A percentile compares a stretch with the other conserved stretches of the same genome.
phyloP scores from a whole-genome alignment of 345 rosid genomes.

The Turritis glabra region DNA sequence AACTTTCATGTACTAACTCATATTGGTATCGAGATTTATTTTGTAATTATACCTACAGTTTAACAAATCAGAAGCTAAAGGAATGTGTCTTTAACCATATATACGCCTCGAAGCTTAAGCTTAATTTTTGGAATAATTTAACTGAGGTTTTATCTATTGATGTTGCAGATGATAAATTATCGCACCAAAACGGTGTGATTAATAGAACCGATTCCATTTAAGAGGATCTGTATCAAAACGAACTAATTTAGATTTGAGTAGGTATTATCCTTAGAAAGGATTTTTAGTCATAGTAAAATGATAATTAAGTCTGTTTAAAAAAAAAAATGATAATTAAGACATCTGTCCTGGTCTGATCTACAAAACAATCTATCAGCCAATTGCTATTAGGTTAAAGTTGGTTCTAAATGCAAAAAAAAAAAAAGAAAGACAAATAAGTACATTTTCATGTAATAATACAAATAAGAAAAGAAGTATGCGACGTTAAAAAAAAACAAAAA shows the following conservation, averaged over 20 bases:
- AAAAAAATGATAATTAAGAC: neutral
- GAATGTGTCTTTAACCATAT: neutral
- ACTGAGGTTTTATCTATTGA: neutral
- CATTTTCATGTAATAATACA: neutral
- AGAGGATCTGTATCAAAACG: neutral
- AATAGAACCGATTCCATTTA: neutral
- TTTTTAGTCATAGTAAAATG: neutral
- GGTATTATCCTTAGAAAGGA: neutral
- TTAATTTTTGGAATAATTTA: neutral
- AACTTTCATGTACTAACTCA: neutral
- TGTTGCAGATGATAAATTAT: neutral
- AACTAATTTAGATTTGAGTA: neutral
- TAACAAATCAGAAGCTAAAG: neutral
- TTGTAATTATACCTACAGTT: neutral
- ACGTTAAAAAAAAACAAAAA: no score
- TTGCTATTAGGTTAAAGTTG: slow-evolving; percentile 11
- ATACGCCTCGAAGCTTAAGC: neutral
- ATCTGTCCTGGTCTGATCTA: slow-evolving; percentile 1
- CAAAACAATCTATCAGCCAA: neutral
- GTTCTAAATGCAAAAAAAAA: neutral
- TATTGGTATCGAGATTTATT: neutral
- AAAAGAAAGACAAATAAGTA: neutral
- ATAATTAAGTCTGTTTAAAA: slow-evolving; percentile 7
- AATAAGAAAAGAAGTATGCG: neutral
- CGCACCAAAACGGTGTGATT: neutral